Conservation (phyloP, 169 alveolate genomes). For the Plasmodium gonderi region DNA sequence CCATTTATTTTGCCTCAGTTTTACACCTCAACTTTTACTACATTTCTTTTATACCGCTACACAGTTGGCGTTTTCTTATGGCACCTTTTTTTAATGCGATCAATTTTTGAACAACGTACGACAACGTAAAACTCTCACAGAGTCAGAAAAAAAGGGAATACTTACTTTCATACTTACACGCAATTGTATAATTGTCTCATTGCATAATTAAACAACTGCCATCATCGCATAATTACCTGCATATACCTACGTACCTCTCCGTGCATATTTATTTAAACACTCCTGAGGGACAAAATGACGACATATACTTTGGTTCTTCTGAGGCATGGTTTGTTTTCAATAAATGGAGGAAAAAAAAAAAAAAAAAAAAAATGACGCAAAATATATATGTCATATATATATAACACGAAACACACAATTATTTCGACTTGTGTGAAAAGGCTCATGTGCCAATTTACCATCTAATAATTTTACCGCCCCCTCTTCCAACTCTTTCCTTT, state of each 20-base stretch:
- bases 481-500: not conserved
- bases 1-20: not conserved
- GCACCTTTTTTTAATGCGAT: not conserved
- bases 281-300: constrained; percentile 29
- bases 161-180: too few species aligned
- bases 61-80: not conserved
- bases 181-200: too few species aligned
- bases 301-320: constrained; percentile 65
- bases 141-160: not conserved
- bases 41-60: not conserved
- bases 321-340: constrained; percentile 61
- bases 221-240: too few species aligned
- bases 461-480: not conserved
- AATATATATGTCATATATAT: not conserved
- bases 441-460: too few species aligned
- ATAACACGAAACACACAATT: too few species aligned
- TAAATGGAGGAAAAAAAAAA: not conserved
- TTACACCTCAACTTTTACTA: not conserved
- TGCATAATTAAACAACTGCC: too few species aligned
- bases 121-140: not conserved
- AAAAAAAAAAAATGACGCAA: not conserved
- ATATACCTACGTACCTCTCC: too few species aligned
- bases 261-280: not conserved
- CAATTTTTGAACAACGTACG: not conserved
- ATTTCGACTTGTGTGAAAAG: too few species aligned